These are phyloP conservation scores for Acarospora socialis DNA, from an alignment of 2,329 filamentous ascomycete species.

Conservation along the genomic window DNA sequence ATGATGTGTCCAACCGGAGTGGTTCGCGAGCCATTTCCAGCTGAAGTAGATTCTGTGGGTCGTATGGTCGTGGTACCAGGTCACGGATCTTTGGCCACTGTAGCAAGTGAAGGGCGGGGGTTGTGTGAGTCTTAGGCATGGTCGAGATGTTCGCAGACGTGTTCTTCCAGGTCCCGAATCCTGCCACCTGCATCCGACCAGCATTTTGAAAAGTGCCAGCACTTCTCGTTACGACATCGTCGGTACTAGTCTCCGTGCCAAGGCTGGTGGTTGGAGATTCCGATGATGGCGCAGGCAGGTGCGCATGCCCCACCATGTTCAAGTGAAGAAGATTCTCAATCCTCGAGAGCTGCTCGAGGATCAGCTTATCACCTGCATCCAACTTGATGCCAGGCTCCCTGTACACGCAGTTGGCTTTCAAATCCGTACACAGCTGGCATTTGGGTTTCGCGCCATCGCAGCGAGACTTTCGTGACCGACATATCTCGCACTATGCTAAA, in stretches of 20 bases:
- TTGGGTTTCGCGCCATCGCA: conserved; percentile 70
- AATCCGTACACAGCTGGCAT: conserved; percentile 69
- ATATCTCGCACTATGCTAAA: conserved; percentile 70
- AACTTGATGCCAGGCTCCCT: conserved; percentile 77
- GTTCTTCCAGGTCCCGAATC: conserved; percentile 58
- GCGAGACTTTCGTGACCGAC: conserved; percentile 63
- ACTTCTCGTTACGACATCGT: conserved; percentile 34
- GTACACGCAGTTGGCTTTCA: conserved; percentile 72
- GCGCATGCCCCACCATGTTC: conserved; percentile 34
- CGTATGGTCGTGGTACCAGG: conserved; percentile 61
- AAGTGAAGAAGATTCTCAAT: conserved; percentile 70
- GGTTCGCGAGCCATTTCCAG: conserved; percentile 68
- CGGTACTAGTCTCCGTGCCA: conserved; percentile 45
- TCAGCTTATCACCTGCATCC: conserved; percentile 74
- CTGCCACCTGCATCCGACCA: conserved; percentile 40
- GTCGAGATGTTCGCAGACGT: conserved; percentile 57
- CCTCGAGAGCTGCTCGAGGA: conserved; percentile 60
- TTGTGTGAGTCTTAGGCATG: conserved; percentile 75
- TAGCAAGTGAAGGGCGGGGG: conserved; percentile 61
- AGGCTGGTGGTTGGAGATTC: conserved; percentile 53
- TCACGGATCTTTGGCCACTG: conserved; percentile 72
- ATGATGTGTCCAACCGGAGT: conserved; percentile 42
- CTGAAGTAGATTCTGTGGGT: conserved; percentile 67
- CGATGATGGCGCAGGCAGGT: conserved; percentile 32
- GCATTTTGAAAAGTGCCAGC: conserved; percentile 10